phyloP scores from a whole-genome alignment of 2,329 filamentous ascomycete genomes.

The Trichoderma pleuroti region DNA sequence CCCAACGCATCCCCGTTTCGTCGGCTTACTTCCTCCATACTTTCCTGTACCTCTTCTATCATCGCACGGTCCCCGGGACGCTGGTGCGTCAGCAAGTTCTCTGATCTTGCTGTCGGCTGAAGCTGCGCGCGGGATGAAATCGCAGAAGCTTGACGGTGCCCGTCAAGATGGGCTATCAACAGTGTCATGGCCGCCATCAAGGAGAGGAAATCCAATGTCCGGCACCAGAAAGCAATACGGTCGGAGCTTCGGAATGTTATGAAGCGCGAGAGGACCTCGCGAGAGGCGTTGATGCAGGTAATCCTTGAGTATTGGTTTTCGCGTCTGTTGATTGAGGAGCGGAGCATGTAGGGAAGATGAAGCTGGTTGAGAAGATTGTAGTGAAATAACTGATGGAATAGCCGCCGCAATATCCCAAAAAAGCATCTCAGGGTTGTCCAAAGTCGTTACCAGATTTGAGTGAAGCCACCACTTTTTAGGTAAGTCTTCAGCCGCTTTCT shows the following conservation, averaged over 20 bases:
- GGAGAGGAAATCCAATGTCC: slow-evolving; percentile 35
- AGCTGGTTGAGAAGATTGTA: slow-evolving; percentile 38
- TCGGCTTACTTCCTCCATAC: background rate
- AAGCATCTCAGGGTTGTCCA: slow-evolving; percentile 22
- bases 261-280: slow-evolving; percentile 38
- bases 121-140: background rate
- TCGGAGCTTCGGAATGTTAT: slow-evolving; percentile 34
- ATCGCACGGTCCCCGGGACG: background rate
- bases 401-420: slow-evolving; percentile 31
- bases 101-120: background rate
- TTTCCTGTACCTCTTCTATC: background rate
- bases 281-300: slow-evolving; percentile 36
- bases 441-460: slow-evolving; percentile 28
- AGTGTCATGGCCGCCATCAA: background rate
- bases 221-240: slow-evolving; percentile 30
- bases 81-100: background rate
- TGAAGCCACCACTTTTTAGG: background rate
- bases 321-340: slow-evolving; percentile 4
- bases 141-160: background rate
- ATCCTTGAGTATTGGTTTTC: background rate
- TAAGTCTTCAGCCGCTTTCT: background rate
- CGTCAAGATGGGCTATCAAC: background rate
- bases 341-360: slow-evolving; percentile 40
- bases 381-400: slow-evolving; percentile 37
- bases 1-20: background rate